Percentiles rank a stretch among this genome's conserved stretches.
phyloP scores from a whole-genome alignment of 164 flowering plant genomes.

The grape (Vitis vinifera) region DNA sequence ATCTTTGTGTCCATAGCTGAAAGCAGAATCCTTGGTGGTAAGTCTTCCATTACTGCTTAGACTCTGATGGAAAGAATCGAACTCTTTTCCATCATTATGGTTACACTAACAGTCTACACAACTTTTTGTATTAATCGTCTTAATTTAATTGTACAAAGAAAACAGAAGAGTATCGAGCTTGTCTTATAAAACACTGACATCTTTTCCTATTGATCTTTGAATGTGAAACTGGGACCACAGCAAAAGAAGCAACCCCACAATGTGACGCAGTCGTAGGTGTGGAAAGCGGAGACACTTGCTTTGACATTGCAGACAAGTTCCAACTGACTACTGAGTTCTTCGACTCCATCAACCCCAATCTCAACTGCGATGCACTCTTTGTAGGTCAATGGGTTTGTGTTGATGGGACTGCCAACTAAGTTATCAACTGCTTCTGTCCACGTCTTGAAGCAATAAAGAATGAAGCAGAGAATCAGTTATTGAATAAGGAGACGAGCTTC shows the following conservation, averaged over 20 bases:
- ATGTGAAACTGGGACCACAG: background rate
- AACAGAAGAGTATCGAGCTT: background rate
- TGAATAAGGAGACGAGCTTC: too few species aligned
- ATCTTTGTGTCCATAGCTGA: slow-evolving; percentile 19
- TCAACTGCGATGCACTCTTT: slow-evolving; percentile 32
- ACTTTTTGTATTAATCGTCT: too few species aligned
- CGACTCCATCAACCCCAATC: slow-evolving; percentile 34
- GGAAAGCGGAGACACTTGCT: slow-evolving; percentile 37
- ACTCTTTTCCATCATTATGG: too few species aligned
- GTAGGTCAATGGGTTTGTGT: slow-evolving; percentile 42
- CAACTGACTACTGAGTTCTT: slow-evolving; percentile 18
- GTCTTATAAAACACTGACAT: background rate
- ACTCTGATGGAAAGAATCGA: too few species aligned
- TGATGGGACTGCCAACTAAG: background rate
- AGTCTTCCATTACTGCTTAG: background rate
- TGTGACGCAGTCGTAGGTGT: slow-evolving; percentile 27
- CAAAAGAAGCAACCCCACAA: background rate
- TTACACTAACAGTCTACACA: too few species aligned
- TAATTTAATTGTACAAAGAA: background rate
- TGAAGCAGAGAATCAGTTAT: too few species aligned
- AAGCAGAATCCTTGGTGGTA: slow-evolving; percentile 15
- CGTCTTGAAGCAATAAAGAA: background rate
- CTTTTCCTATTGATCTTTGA: too few species aligned
- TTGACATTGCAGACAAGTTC: slow-evolving; percentile 15
- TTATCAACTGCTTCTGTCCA: background rate